Conservation (phyloP, 805 yeast species). For the Metschnikowia cerradonensis region DNA sequence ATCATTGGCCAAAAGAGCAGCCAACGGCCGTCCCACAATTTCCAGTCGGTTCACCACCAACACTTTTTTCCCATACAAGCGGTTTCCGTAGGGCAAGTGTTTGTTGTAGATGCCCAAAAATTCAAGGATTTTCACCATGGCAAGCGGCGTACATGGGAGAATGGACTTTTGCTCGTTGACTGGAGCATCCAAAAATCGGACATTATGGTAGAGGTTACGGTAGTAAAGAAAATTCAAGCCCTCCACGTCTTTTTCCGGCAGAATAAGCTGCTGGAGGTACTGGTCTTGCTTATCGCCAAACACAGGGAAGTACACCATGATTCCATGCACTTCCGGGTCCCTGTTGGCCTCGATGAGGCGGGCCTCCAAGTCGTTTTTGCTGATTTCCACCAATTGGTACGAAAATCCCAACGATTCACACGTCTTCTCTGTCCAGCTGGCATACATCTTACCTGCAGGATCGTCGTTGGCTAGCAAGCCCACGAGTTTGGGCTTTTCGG, state of each 20-base stretch:
- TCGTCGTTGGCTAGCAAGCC: conserved; percentile 91
- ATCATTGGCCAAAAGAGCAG: conserved; percentile 93
- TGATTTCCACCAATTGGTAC: conserved; percentile 70
- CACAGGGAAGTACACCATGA: conserved; percentile 96
- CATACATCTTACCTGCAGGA: conserved; percentile 94
- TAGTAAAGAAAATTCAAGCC: conserved; percentile 88
- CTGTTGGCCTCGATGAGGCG: conserved; percentile 77
- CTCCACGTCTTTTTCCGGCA: conserved; percentile 93
- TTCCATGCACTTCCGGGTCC: conserved; percentile 77
- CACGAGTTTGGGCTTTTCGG: conserved; percentile 68
- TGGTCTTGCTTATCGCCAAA: conserved; percentile 94
- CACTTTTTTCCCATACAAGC: conserved; percentile 88
- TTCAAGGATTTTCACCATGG: conserved; percentile 89
- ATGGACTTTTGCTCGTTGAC: conserved; percentile 69
- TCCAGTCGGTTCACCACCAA: conserved; percentile 91
- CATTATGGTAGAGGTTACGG: conserved; percentile 92
- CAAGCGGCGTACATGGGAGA: conserved; percentile 94
- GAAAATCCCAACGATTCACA: conserved; percentile 80
- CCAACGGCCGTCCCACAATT: conserved; percentile 95
- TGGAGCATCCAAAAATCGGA: conserved; percentile 75
- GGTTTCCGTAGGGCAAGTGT: conserved; percentile 80
- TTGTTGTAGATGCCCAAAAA: conserved; percentile 83
- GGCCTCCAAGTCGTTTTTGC: conserved; percentile 82
- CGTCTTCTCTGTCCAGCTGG: conserved; percentile 93
- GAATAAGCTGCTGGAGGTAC: conserved; percentile 88